Base-by-base conservation (phyloP, 257 asterid species). In the Thymus mandschuricus region DNA sequence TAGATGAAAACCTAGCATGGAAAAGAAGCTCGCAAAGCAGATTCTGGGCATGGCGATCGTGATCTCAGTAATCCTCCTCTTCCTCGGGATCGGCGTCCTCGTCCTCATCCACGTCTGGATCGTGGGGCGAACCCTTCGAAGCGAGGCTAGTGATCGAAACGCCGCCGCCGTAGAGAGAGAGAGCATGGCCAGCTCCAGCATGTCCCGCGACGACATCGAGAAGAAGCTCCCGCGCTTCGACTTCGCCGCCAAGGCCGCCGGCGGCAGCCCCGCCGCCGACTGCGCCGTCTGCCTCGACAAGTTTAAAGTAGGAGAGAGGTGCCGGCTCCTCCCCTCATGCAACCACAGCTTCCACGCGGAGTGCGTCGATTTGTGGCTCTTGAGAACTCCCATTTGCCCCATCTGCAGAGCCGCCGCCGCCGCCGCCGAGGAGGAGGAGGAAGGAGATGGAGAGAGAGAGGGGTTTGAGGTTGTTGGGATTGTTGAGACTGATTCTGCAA, bases 221-320 rank as follows among this genome's bases (percentile, higher is more conserved):
- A 88, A 85, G 88, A 88, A 85, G 89, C 82, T 92, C 9, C 98
- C 98, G 3, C 75, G 91, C 38, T 92, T 89, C 60, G 78, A 85
- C 49, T 89, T 86, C 77, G 66, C 73, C 76, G 84, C 67, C 27
- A 78, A 67, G 82, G 89, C 66, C 77, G 72, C 44, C 41, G 87
- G 83, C 38, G 61, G 60, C 10, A 81, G 87, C 70, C 84, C 85
- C 11, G 33, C 79, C 5, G 75, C 68, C 3, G 95, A 83, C 64
- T 90, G 93, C 49, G 89, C 88, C 1, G 89, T 90, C 69, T 90
- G 97, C 75, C 66, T 90, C 66, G 93, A 90, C 68, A 80, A 62
- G 15, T 81, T 88, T 60, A 54, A 59, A 64, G 80, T 10, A 0
- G 96, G 96, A 2, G 91, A 90, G 28, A 88, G 84, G 41, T 90